Conservation (phyloP, 2,329 filamentous ascomycete genomes). For the Mycosphaerelloides madeirae region DNA sequence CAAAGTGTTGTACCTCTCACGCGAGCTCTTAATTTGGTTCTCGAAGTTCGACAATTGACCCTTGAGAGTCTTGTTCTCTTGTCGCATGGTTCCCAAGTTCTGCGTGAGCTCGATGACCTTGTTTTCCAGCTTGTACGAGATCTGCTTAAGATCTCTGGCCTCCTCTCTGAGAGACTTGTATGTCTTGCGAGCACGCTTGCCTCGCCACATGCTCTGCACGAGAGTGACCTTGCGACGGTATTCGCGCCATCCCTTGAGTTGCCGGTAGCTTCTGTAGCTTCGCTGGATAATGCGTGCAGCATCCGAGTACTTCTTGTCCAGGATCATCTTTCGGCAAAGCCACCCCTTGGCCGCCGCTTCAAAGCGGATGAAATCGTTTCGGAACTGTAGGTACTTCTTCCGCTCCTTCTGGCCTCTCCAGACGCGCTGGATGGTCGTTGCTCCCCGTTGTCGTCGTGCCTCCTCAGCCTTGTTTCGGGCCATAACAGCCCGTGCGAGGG, state of each 20-base stretch:
- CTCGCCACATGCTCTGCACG: conserved; percentile 90
- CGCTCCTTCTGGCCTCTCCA: conserved; percentile 92
- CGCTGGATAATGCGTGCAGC: conserved; percentile 87
- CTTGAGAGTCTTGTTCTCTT: conserved; percentile 84
- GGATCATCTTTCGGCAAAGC: conserved; percentile 81
- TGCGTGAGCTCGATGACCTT: conserved; percentile 99
- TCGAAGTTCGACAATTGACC: conserved; percentile 94
- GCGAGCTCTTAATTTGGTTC: conserved; percentile 91
- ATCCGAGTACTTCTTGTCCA: conserved; percentile 90
- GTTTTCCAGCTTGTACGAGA: conserved; percentile 98
- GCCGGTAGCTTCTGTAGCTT: conserved; percentile 75
- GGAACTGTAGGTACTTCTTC: conserved; percentile 71
- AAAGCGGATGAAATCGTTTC: conserved; percentile 79
- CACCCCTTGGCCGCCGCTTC: conserved; percentile 90
- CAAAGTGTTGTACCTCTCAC: conserved; percentile 82
- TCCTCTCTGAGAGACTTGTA: conserved; percentile 94
- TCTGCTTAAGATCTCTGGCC: conserved; percentile 96
- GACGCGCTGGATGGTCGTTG: conserved; percentile 88
- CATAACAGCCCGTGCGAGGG: conserved; percentile 69
- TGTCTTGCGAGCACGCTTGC: conserved; percentile 69
- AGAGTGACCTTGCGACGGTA: conserved; percentile 86
- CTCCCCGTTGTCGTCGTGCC: conserved; percentile 75
- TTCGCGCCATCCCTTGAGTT: conserved; percentile 75
- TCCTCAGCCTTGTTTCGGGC: conserved; percentile 75
- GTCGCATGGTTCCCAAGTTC: conserved; percentile 83